phyloP scores from a whole-genome alignment of 257 asterid genomes.

The Solanum etuberosum region DNA sequence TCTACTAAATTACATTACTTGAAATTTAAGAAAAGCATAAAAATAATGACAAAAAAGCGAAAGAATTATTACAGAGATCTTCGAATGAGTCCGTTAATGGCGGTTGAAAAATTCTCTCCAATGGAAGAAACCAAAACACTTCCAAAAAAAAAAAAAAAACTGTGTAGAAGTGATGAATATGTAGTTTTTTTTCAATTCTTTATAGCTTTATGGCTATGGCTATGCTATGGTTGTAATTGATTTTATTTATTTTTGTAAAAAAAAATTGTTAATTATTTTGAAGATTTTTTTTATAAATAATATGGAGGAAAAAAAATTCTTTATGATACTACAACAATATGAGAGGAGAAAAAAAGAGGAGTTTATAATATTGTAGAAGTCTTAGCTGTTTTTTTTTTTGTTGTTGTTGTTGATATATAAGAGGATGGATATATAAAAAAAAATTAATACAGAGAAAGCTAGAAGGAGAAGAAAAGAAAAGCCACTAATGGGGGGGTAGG shows the following conservation, averaged over 20 bases:
- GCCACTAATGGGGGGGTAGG: background rate
- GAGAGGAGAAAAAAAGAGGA: background rate
- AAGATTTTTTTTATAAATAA: background rate
- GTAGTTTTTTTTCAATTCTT: background rate
- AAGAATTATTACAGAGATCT: constrained; percentile 10
- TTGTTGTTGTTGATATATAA: background rate
- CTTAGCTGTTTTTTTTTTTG: background rate
- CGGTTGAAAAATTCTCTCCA: background rate
- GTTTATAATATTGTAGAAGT: background rate
- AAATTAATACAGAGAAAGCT: background rate
- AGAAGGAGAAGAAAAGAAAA: background rate
- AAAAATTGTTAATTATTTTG: background rate
- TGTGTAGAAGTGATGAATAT: background rate
- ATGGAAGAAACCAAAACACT: background rate
- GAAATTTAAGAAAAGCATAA: constrained; percentile 30
- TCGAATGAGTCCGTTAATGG: background rate
- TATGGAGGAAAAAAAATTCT: background rate
- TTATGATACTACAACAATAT: background rate
- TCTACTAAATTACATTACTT: constrained; percentile 36
- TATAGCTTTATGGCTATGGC: background rate
- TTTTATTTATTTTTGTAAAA: background rate
- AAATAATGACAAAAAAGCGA: background rate
- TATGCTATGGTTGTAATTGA: background rate
- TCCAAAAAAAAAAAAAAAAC: background rate
- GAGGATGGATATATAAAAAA: background rate